These are phyloP conservation scores for Podaxis carcinomalis DNA, from an alignment of 768 basidiomycete species.

Conservation along the genomic window DNA sequence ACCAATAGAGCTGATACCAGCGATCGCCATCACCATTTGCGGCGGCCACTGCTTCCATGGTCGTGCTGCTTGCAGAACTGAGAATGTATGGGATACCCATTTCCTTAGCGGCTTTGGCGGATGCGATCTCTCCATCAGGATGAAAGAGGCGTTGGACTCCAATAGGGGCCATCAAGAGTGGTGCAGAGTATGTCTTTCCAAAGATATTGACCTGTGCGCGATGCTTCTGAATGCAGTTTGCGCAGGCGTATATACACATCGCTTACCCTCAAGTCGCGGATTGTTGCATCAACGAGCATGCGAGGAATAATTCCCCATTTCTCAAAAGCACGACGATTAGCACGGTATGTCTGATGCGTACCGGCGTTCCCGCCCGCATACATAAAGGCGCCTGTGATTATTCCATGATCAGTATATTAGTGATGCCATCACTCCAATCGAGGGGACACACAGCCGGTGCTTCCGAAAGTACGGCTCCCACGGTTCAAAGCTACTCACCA, in stretches of 20 bases:
- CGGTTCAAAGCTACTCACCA: slow-evolving; percentile 30
- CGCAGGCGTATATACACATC: neutral
- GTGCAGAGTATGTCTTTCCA: slow-evolving; percentile 57
- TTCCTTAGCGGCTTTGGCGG: slow-evolving; percentile 59
- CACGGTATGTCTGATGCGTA: slow-evolving; percentile 56
- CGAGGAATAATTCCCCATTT: slow-evolving; percentile 76
- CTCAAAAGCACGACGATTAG: slow-evolving; percentile 61
- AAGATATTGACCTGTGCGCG: slow-evolving; percentile 59
- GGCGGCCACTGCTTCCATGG: slow-evolving; percentile 73
- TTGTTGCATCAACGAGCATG: slow-evolving; percentile 63
- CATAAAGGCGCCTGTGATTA: slow-evolving; percentile 52
- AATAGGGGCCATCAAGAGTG: slow-evolving; percentile 67
- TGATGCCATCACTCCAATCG: neutral
- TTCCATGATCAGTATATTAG: neutral
- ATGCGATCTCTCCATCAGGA: slow-evolving; percentile 66
- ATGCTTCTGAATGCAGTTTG: neutral
- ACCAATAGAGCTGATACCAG: slow-evolving; percentile 87
- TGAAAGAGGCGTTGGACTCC: slow-evolving; percentile 78
- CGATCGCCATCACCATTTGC: slow-evolving; percentile 66
- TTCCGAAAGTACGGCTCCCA: neutral
- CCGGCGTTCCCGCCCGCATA: slow-evolving; percentile 82
- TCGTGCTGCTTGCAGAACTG: slow-evolving; percentile 68
- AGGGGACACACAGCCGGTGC: neutral
- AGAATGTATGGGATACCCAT: slow-evolving; percentile 68
- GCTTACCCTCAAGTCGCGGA: slow-evolving; percentile 55